phyloP scores from a whole-genome alignment of 495 filamentous ascomycete genomes.

The Paragyromitra xinjiangensis region DNA sequence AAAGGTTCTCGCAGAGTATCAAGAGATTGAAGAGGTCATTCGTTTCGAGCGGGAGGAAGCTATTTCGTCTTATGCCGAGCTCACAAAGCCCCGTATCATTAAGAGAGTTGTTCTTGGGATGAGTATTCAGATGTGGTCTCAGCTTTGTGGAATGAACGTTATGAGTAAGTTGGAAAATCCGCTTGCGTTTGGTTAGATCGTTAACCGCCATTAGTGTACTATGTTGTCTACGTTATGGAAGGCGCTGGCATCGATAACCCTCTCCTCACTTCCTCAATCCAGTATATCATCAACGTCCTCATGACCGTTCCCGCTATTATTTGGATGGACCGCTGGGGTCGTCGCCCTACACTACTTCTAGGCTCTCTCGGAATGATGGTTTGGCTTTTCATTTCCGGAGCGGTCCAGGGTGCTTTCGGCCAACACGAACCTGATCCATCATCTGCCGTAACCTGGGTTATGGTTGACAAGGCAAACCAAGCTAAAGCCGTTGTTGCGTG shows the following conservation, averaged over 20 bases:
- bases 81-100: conserved; percentile 70
- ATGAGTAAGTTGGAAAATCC: conserved; percentile 62
- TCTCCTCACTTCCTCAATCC: conserved; percentile 75
- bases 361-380: conserved; percentile 65
- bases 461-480: conserved; percentile 62
- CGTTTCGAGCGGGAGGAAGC: conserved; percentile 70
- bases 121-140: conserved; percentile 78
- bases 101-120: conserved; percentile 76
- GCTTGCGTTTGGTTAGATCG: background rate
- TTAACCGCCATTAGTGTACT: conserved; percentile 63
- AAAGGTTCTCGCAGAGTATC: conserved; percentile 70
- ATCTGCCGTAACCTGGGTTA: conserved; percentile 67
- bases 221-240: conserved; percentile 79
- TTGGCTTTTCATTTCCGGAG: conserved; percentile 67
- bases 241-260: conserved; percentile 69
- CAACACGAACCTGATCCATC: conserved; percentile 61
- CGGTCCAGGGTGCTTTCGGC: conserved; percentile 69
- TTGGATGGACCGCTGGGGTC: conserved; percentile 65
- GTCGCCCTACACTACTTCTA: conserved; percentile 64
- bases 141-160: conserved; percentile 79
- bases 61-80: conserved; percentile 66
- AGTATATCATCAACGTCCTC: conserved; percentile 79
- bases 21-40: conserved; percentile 72
- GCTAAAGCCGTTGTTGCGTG: conserved; percentile 68
- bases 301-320: conserved; percentile 71